These are phyloP conservation scores for Syzygium malaccense DNA, from an alignment of 441 rosid species.

Conservation along the genomic window DNA sequence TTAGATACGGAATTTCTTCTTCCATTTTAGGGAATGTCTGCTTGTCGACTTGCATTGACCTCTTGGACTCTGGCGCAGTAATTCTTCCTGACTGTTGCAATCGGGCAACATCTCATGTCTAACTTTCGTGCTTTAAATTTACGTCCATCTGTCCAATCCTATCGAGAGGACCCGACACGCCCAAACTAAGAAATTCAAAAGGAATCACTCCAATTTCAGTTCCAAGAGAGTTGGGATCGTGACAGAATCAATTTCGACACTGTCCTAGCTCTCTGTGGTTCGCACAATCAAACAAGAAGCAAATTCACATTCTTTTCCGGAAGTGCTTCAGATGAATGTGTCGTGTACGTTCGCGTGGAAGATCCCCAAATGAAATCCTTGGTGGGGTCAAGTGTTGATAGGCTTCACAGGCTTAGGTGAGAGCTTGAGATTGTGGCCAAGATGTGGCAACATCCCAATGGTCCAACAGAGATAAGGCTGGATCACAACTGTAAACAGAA, in stretches of 20 bases:
- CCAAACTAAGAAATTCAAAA: not conserved
- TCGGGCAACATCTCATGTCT: not conserved
- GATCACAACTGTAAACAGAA: not conserved
- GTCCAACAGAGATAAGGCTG: conserved; percentile 22
- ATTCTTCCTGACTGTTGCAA: not conserved
- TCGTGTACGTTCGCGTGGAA: not conserved
- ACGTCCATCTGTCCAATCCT: not conserved
- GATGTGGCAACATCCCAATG: conserved; percentile 11
- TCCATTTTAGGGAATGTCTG: not conserved
- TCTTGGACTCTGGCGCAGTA: not conserved
- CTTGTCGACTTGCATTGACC: not conserved
- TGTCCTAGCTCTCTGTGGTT: not conserved
- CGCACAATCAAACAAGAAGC: not conserved
- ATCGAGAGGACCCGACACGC: not conserved
- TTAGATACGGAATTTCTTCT: not conserved
- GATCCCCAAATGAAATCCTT: not conserved
- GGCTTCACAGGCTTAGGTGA: not conserved
- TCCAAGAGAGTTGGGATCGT: not conserved
- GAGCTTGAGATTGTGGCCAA: not conserved
- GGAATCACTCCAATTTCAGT: not conserved
- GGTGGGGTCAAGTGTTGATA: not conserved
- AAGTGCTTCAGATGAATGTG: not conserved
- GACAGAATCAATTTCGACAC: not conserved
- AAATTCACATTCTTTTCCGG: not conserved
- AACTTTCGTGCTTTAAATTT: not conserved